Conservation (phyloP, 2,329 filamentous ascomycete species). For the Trichoderma sp. region DNA sequence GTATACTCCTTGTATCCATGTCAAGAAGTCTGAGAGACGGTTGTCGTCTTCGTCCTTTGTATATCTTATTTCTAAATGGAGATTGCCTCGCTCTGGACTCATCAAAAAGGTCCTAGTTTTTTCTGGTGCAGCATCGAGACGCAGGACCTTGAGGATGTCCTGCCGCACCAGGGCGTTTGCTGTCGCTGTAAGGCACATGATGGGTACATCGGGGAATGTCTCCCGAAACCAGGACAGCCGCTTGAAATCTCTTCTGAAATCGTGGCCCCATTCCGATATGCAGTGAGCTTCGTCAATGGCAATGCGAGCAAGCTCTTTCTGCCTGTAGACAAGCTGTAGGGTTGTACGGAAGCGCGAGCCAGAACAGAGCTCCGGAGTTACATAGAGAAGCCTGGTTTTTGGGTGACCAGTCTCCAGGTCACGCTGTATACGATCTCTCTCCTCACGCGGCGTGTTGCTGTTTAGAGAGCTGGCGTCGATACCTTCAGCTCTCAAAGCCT, state of each 20-base stretch:
- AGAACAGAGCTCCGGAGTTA: slow-evolving; percentile 87
- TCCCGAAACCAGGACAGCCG: slow-evolving; percentile 82
- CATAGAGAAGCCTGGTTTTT: slow-evolving; percentile 79
- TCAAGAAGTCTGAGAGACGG: slow-evolving; percentile 71
- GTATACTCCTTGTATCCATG: slow-evolving; percentile 75
- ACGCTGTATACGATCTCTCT: slow-evolving; percentile 69
- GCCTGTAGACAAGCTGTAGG: slow-evolving; percentile 71
- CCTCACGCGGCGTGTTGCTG: slow-evolving; percentile 68
- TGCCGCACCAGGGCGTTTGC: slow-evolving; percentile 77
- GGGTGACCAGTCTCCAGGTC: slow-evolving; percentile 90
- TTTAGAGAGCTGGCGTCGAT: slow-evolving; percentile 86
- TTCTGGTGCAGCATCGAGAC: slow-evolving; percentile 60
- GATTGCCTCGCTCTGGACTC: slow-evolving; percentile 78
- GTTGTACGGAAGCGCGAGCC: slow-evolving; percentile 74
- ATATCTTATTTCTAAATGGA: slow-evolving; percentile 89
- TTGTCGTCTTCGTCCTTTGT: slow-evolving; percentile 73
- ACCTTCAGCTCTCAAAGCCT: slow-evolving; percentile 70
- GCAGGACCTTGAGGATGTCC: slow-evolving; percentile 79
- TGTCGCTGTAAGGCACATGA: slow-evolving; percentile 91
- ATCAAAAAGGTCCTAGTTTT: slow-evolving; percentile 76
- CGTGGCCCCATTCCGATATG: slow-evolving; percentile 97
- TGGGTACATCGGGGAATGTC: slow-evolving; percentile 79
- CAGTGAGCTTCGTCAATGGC: slow-evolving; percentile 95
- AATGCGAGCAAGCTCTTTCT: slow-evolving; percentile 82
- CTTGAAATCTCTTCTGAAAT: slow-evolving; percentile 93